Evolutionary conservation across 257 asterid genomes (phyloP), one percentile per base, ranked within the genome.

Genomic region (Solanum ossicruentum): DNA sequence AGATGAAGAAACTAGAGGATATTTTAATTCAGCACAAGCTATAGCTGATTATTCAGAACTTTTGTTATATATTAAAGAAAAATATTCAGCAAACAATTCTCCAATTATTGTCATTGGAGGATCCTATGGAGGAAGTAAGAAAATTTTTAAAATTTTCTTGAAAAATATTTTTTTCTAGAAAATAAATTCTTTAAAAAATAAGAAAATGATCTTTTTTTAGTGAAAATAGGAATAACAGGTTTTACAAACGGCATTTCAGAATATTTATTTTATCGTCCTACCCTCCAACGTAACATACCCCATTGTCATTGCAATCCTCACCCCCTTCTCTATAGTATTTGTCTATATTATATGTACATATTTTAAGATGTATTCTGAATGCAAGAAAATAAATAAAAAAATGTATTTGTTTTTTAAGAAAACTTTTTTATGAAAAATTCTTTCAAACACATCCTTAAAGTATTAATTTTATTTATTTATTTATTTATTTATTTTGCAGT

Each of bases 41-140:
- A 13, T 95, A 57, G 97, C 98, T 56, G 98, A 93, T 91, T 94
- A 92, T 85, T 97, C 97, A 21, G 91, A 92, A 65, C 85, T 95
- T 12, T 57, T 94, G 78, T 10, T 93, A 52, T 90, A 95, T 57
- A 69, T 95, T 8, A 95, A 90, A 88, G 8, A 88, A 17, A 21
- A 84, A 67, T 87, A 88, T 10, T 87, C 90, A 1, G 97, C 97
- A 1, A 87, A 90, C 0, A 4, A 88, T 78, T 90, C 98, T 85
- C 97, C 98, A 6, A 78, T 95, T 65, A 92, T 93, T 67, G 95
- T 95, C 47, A 8, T 92, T 60, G 98, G 97, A 21, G 98, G 92
- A 80, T 94, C 98, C 3, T 94, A 94, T 12, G 97, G 97, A 45
- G 98, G 98, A 92, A 94, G 98, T 94, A 60, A 80, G 93, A 18